phyloP scores from a whole-genome alignment of 257 asterid species.

The Vinca minor region DNA sequence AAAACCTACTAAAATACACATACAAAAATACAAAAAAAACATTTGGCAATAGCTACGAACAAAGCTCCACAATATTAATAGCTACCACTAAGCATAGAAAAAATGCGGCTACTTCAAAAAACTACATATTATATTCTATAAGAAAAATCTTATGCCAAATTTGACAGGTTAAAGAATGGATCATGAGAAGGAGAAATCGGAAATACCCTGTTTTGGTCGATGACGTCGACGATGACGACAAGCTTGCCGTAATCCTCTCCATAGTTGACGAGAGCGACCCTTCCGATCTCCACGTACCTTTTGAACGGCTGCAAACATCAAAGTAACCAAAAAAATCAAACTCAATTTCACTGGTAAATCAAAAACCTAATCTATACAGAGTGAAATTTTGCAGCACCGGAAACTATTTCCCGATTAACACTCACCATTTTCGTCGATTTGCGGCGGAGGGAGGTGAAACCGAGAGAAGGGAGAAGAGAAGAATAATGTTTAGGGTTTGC shows the following conservation, averaged over 20 bases:
- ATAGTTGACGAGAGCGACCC: conserved; percentile 82
- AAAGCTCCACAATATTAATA: background rate
- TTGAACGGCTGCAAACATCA: conserved; percentile 62
- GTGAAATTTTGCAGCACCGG: too few relatives aligned
- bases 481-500: conserved; percentile 5
- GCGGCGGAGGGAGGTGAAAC: too few relatives aligned
- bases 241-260: conserved; percentile 85
- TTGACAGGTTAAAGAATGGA: too few relatives aligned
- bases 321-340: background rate
- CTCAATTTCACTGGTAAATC: conserved; percentile 10
- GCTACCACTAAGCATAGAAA: background rate
- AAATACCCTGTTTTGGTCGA: conserved; percentile 77
- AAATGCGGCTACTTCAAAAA: too few relatives aligned
- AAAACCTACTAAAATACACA: too few relatives aligned
- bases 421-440: conserved; percentile 23
- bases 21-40: too few relatives aligned
- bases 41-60: too few relatives aligned
- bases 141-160: too few relatives aligned
- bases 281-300: conserved; percentile 90
- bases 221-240: conserved; percentile 85
- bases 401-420: background rate
- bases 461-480: background rate
- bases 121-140: too few relatives aligned
- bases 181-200: background rate
- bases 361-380: background rate